Evolutionary conservation across 345 rosid species (phyloP).

Genomic region (Triadica sebifera): DNA sequence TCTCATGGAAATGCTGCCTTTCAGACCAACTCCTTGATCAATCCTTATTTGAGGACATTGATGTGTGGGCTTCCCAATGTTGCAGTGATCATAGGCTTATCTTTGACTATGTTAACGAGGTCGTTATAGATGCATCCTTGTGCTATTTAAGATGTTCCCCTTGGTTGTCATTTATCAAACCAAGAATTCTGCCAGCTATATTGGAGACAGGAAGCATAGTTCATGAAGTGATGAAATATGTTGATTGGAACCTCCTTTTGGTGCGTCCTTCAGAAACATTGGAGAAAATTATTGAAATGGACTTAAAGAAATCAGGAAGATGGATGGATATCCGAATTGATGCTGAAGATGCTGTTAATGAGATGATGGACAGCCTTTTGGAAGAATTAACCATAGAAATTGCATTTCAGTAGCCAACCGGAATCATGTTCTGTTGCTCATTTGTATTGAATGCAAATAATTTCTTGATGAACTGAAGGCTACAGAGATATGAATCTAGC

Average conservation of each 20-base stretch:
- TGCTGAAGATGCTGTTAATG: conserved; percentile 45
- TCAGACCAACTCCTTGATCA: conserved; percentile 41
- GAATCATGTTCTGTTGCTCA: conserved; percentile 7
- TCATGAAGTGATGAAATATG: conserved; percentile 45
- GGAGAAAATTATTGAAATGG: conserved; percentile 46
- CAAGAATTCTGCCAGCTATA: conserved; percentile 18
- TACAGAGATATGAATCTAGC: background rate
- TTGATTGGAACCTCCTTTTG: conserved; percentile 44
- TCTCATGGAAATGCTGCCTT: conserved; percentile 32
- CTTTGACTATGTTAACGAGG: conserved; percentile 53
- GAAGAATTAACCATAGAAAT: conserved; percentile 48
- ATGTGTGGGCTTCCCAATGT: conserved; percentile 25
- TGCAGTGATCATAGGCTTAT: conserved; percentile 38
- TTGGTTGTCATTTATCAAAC: conserved; percentile 36
- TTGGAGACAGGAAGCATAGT: conserved; percentile 25
- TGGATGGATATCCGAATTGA: conserved; percentile 51
- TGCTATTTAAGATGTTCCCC: conserved; percentile 40
- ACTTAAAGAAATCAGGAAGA: conserved; percentile 42
- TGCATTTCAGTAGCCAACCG: conserved; percentile 27
- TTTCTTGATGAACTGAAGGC: background rate
- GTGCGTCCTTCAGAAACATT: conserved; percentile 26
- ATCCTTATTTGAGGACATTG: conserved; percentile 39
- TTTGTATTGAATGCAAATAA: background rate
- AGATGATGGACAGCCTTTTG: conserved; percentile 46
- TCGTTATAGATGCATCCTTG: conserved; percentile 43